Conservation (phyloP, 1,284 basidiomycete genomes). For the Apiotrichum brassicae region DNA sequence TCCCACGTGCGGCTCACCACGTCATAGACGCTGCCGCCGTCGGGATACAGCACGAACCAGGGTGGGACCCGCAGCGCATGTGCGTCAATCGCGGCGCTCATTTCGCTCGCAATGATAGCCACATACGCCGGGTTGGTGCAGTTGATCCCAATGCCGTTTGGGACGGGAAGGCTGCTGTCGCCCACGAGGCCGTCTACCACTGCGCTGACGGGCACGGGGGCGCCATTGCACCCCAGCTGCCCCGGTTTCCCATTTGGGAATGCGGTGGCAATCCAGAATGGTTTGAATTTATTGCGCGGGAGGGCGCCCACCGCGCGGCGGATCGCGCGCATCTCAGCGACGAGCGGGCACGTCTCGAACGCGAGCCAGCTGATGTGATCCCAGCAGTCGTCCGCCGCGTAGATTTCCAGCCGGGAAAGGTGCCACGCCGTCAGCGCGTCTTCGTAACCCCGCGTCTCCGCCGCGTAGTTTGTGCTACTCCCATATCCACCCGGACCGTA, state of each 20-base stretch:
- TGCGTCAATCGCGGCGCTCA: slow-evolving; percentile 10
- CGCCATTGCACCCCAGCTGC: slow-evolving; percentile 4
- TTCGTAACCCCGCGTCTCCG: slow-evolving; percentile 12
- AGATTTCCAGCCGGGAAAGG: slow-evolving; percentile 57
- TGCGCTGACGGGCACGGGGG: slow-evolving; percentile 39
- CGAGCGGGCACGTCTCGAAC: slow-evolving; percentile 71
- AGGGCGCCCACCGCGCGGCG: slow-evolving; percentile 55
- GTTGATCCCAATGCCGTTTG: slow-evolving; percentile 62
- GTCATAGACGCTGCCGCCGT: slow-evolving; percentile 60
- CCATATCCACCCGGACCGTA: slow-evolving; percentile 53
- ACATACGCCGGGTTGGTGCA: slow-evolving; percentile 54
- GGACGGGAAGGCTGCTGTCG: slow-evolving; percentile 23
- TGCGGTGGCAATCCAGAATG: slow-evolving; percentile 72
- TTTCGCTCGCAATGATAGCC: slow-evolving; percentile 44
- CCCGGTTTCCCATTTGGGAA: slow-evolving; percentile 51
- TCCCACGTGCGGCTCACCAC: slow-evolving; percentile 52
- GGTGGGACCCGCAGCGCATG: not conserved
- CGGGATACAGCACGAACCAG: slow-evolving; percentile 62
- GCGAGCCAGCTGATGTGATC: slow-evolving; percentile 57
- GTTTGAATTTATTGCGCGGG: slow-evolving; percentile 31
- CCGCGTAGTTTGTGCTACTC: slow-evolving; percentile 3
- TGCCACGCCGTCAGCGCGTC: slow-evolving; percentile 62
- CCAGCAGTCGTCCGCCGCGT: slow-evolving; percentile 55
- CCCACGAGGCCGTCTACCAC: slow-evolving; percentile 45
- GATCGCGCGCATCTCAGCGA: slow-evolving; percentile 61